phyloP scores from a whole-genome alignment of 78 protist species.

The Chrysochromulina tobinii region DNA sequence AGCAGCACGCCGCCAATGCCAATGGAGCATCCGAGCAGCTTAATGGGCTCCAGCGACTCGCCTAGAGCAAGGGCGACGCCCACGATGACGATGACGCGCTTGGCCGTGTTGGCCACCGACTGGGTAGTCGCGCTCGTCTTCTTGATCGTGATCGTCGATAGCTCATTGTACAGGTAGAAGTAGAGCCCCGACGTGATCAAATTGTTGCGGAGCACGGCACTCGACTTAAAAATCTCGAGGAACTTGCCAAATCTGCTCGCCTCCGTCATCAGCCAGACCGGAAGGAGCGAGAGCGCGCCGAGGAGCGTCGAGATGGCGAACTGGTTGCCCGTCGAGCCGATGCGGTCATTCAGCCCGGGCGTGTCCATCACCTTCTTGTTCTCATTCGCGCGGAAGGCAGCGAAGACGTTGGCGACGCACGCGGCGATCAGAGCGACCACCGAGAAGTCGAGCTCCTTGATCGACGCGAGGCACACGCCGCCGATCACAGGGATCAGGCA shows the following conservation, averaged over 20 bases:
- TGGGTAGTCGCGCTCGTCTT: constrained; percentile 47
- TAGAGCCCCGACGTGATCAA: constrained; percentile 30
- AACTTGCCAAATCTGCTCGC: neutral
- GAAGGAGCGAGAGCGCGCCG: constrained; percentile 25
- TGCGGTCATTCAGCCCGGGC: constrained; percentile 29
- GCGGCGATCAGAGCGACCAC: constrained; percentile 40
- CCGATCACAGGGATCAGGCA: constrained; percentile 51
- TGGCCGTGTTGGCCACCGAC: constrained; percentile 57
- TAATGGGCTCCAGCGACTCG: constrained; percentile 36
- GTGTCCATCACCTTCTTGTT: constrained; percentile 48
- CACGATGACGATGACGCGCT: constrained; percentile 54
- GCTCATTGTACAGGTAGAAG: constrained; percentile 47
- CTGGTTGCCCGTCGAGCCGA: constrained; percentile 46
- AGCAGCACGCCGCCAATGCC: constrained; percentile 52
- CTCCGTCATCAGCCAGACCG: constrained; percentile 1
- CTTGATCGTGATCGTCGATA: constrained; percentile 48
- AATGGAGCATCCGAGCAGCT: constrained; percentile 48
- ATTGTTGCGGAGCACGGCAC: neutral
- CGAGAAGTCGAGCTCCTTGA: constrained; percentile 34
- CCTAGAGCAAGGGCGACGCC: constrained; percentile 49
- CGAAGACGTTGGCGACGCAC: constrained; percentile 35
- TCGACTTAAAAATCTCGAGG: neutral
- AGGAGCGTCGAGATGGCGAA: constrained; percentile 44
- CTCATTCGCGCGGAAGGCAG: constrained; percentile 51
- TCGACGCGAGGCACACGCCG: constrained; percentile 48